phyloP scores from a whole-genome alignment of 805 yeast species.

The Lipomyces japonicus region DNA sequence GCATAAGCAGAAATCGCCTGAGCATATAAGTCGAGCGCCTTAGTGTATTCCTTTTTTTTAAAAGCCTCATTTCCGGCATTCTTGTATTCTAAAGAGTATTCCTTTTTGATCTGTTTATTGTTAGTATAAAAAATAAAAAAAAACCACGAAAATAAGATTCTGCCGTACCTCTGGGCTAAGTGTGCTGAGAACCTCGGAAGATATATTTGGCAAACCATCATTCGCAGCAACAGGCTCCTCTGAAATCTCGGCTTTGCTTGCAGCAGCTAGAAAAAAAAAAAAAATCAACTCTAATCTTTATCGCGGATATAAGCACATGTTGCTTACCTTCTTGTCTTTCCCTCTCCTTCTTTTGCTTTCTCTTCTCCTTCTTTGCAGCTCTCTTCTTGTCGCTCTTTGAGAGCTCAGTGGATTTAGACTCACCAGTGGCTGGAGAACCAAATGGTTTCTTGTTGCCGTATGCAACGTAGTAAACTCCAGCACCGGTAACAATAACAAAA shows the following conservation, averaged over 20 bases:
- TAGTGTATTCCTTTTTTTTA: conserved; percentile 61
- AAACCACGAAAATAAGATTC: neutral
- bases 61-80: conserved; percentile 83
- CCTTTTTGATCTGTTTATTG: conserved; percentile 40
- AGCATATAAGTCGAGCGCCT: conserved; percentile 77
- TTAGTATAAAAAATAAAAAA: neutral
- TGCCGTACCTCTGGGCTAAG: conserved; percentile 8
- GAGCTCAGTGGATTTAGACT: conserved; percentile 4
- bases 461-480: conserved; percentile 29
- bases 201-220: conserved; percentile 42
- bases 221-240: neutral
- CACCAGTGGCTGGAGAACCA: conserved; percentile 1
- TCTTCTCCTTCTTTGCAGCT: conserved; percentile 25
- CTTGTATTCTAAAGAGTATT: conserved; percentile 66
- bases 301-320: neutral
- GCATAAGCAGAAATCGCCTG: conserved; percentile 64
- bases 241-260: neutral
- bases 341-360: conserved; percentile 20
- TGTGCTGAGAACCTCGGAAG: conserved; percentile 40
- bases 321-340: conserved; percentile 15
- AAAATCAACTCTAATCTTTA: neutral
- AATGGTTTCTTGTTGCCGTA: conserved; percentile 11
- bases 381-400: conserved; percentile 15
- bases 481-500: conserved; percentile 27
- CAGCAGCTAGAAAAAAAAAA: conserved; percentile 1